Evolutionary conservation across 208 protist species (phyloP), one percentile per base, ranked within the genome.

Genomic region (Crithidia sp.): DNA sequence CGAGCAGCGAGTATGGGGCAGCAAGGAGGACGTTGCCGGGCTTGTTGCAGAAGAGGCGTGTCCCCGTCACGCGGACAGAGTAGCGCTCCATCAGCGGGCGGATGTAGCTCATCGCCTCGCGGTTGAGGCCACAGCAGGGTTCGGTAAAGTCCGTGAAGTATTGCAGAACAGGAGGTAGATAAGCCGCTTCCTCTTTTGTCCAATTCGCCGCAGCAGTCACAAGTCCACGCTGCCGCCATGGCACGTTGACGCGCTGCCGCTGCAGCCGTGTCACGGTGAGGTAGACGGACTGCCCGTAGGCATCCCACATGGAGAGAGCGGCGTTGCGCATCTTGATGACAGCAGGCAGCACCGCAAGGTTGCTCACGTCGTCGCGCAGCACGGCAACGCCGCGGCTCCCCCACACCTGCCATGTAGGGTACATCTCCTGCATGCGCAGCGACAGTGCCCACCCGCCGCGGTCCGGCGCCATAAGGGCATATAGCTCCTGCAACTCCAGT

Each of bases 71-170:
- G 40, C 52, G 14, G 8, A 85, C 54, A 19, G 56, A 53, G 66
- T 85, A 85, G 36, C 83, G 83, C 53, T 85, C 83, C 59, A 70
- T 67, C 19, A 88, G 62, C 16, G 79, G 71, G 3, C 79, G 76
- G 37, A 88, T 58, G 59, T 88, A 88, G 0, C 69, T 69, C 17
- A 67, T 75, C 41, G 71, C 63, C 76, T 88, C 79, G 5, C 43
- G 54, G 43, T 55, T 76, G 7, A 88, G 68, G 12, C 83, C 83
- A 54, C 74, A 77, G 56, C 76, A 88, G 5, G 37, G 39, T 12
- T 70, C 75, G 6, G 0, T 0, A 54, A 79, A 86, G 58, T 86
- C 82, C 0, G 49, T 64, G n/a, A 40, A 28, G 64, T 77, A 86
- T n/a, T 59, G 36, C 0, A 86, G 4, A n/a, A 80, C 17, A n/a